phyloP scores from a whole-genome alignment of 441 rosid genomes.

The Hura crepitans region DNA sequence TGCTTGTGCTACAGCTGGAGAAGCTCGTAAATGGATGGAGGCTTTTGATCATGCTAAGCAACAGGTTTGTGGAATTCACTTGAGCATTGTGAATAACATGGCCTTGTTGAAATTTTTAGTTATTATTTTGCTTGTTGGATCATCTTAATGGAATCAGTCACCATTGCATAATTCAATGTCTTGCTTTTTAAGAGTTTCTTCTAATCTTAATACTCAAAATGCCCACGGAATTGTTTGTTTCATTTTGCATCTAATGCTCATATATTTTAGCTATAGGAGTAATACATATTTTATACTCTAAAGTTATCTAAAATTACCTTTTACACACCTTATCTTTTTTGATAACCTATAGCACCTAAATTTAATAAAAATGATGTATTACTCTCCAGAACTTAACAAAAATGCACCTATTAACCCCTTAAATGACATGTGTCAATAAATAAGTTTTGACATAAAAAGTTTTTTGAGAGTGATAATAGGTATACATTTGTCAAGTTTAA shows the following conservation, averaged over 20 bases:
- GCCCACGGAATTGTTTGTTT: neutral
- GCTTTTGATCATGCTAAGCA: conserved; percentile 96
- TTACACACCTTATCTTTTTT: neutral
- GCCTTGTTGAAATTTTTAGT: neutral
- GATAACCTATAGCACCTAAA: too few relatives aligned
- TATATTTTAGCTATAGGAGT: neutral
- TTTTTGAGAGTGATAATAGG: too few relatives aligned
- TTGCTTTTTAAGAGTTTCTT: neutral
- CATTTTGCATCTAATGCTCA: neutral
- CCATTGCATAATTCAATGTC: conserved; percentile 4
- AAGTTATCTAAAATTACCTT: too few relatives aligned
- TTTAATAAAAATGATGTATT: too few relatives aligned
- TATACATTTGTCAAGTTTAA: too few relatives aligned
- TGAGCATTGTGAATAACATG: conserved; percentile 14
- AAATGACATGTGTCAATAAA: too few relatives aligned
- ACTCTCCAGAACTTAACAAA: too few relatives aligned
- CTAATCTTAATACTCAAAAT: neutral
- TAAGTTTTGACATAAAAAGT: too few relatives aligned
- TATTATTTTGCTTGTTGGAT: conserved; percentile 2
- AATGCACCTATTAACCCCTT: too few relatives aligned
- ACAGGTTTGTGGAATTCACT: conserved; percentile 49
- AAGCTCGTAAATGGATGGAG: conserved; percentile 83
- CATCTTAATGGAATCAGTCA: conserved; percentile 6
- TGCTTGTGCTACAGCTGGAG: conserved; percentile 92
- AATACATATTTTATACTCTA: too few relatives aligned